These are phyloP conservation scores for Xerocomus amazonicus DNA, from an alignment of 1,284 basidiomycete genomes.

Conservation along the genomic window DNA sequence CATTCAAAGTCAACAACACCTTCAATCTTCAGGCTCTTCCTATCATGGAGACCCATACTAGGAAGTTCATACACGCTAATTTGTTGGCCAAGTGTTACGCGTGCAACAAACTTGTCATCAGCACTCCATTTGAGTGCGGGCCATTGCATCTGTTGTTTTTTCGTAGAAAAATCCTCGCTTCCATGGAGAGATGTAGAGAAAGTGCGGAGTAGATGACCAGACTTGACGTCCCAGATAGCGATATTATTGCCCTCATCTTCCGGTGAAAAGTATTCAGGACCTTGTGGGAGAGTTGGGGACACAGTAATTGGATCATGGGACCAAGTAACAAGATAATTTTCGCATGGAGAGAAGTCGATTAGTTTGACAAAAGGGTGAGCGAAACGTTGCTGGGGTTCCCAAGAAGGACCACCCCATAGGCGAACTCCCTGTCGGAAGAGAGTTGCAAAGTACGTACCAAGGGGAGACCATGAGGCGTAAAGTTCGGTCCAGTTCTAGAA, in stretches of 20 bases:
- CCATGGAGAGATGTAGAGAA: slow-evolving; percentile 73
- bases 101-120: slow-evolving; percentile 90
- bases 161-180: slow-evolving; percentile 53
- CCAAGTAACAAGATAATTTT: slow-evolving; percentile 98
- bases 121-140: slow-evolving; percentile 97
- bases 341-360: slow-evolving; percentile 97
- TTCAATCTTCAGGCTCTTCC: slow-evolving; percentile 98
- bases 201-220: slow-evolving; percentile 88
- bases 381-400: slow-evolving; percentile 85
- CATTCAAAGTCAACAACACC: slow-evolving; percentile 99
- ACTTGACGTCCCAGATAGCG: slow-evolving; percentile 97
- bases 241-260: slow-evolving; percentile 98
- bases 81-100: slow-evolving; percentile 84
- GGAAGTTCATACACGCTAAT: slow-evolving; percentile 98
- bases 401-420: slow-evolving; percentile 91
- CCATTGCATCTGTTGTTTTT: slow-evolving; percentile 83
- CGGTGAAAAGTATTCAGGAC: slow-evolving; percentile 83
- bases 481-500: slow-evolving; percentile 91
- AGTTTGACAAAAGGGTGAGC: slow-evolving; percentile 95
- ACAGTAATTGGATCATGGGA: slow-evolving; percentile 93
- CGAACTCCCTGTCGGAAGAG: slow-evolving; percentile 95
- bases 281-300: slow-evolving; percentile 77
- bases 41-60: slow-evolving; percentile 90
- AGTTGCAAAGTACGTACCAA: slow-evolving; percentile 92
- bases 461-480: slow-evolving; percentile 96